phyloP scores from a whole-genome alignment of 768 basidiomycete genomes.

The Mycena amicta region DNA sequence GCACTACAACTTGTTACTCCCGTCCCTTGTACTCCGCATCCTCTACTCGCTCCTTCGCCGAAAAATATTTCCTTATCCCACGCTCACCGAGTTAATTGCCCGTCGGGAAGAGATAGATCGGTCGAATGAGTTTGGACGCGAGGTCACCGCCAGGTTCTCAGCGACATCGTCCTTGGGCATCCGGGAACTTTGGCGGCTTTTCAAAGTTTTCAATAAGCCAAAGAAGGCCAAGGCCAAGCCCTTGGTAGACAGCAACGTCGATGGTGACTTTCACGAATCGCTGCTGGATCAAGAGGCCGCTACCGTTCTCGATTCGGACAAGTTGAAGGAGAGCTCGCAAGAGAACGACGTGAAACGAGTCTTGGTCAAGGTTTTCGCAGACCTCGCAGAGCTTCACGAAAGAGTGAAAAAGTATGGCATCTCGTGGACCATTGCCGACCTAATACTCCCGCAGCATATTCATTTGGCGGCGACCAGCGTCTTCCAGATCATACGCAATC shows the following conservation, averaged over 20 bases:
- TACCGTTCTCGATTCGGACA: slow-evolving; percentile 18
- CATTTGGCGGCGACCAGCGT: slow-evolving; percentile 61
- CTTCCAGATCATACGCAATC: slow-evolving; percentile 50
- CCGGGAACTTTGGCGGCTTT: slow-evolving; percentile 56
- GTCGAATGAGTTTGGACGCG: slow-evolving; percentile 56
- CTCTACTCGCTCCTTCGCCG: slow-evolving; percentile 51
- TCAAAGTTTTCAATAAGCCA: slow-evolving; percentile 43
- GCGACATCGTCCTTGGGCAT: slow-evolving; percentile 48
- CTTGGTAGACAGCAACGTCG: no score
- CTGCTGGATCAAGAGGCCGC: slow-evolving; percentile 6
- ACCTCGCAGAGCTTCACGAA: slow-evolving; percentile 64
- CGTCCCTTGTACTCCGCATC: slow-evolving; percentile 51
- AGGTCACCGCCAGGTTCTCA: slow-evolving; percentile 48
- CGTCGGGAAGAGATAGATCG: slow-evolving; percentile 49
- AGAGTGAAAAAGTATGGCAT: slow-evolving; percentile 59
- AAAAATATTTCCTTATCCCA: slow-evolving; percentile 57
- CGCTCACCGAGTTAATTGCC: slow-evolving; percentile 52
- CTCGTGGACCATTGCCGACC: not conserved
- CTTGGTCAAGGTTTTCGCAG: slow-evolving; percentile 43
- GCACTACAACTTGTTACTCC: slow-evolving; percentile 58
- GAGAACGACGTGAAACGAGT: slow-evolving; percentile 46
- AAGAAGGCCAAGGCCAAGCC: slow-evolving; percentile 36
- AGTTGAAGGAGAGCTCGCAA: slow-evolving; percentile 34
- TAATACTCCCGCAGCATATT: slow-evolving; percentile 48
- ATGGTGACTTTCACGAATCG: slow-evolving; percentile 4